phyloP scores from a whole-genome alignment of 768 basidiomycete species.

The Dioszegia hungarica region DNA sequence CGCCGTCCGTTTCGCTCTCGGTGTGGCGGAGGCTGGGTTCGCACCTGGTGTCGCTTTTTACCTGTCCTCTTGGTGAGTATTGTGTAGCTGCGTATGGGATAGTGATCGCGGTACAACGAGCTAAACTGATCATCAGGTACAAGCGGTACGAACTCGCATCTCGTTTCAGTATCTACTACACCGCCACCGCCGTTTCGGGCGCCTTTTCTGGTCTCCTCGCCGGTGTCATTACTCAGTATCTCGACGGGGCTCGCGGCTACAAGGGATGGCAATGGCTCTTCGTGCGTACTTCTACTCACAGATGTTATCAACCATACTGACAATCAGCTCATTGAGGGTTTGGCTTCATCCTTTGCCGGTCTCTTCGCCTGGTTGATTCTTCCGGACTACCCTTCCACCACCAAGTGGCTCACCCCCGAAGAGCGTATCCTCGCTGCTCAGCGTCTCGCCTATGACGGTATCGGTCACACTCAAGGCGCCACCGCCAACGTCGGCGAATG shows the following conservation, averaged over 20 bases:
- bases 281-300: no score
- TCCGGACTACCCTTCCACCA: constrained; percentile 49
- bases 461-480: constrained; percentile 39
- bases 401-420: constrained; percentile 46
- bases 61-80: constrained; percentile 21
- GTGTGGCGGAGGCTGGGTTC: constrained; percentile 23
- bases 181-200: constrained; percentile 46
- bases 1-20: constrained; percentile 23
- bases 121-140: no score
- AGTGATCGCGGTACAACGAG: no score
- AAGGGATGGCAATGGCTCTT: constrained; percentile 40
- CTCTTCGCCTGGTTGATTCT: constrained; percentile 42
- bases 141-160: constrained; percentile 43
- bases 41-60: constrained; percentile 32
- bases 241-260: constrained; percentile 39
- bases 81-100: no score
- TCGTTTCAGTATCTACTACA: constrained; percentile 48
- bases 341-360: constrained; percentile 32
- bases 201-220: constrained; percentile 50
- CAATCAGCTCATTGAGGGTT: constrained; percentile 43
- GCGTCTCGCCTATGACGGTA: constrained; percentile 42
- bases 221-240: constrained; percentile 46
- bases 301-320: no score
- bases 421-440: constrained; percentile 48
- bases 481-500: constrained; percentile 32